These are phyloP conservation scores for Paraconiothyrium sp. DNA, from an alignment of 2,329 filamentous ascomycete genomes.

Conservation along the genomic window DNA sequence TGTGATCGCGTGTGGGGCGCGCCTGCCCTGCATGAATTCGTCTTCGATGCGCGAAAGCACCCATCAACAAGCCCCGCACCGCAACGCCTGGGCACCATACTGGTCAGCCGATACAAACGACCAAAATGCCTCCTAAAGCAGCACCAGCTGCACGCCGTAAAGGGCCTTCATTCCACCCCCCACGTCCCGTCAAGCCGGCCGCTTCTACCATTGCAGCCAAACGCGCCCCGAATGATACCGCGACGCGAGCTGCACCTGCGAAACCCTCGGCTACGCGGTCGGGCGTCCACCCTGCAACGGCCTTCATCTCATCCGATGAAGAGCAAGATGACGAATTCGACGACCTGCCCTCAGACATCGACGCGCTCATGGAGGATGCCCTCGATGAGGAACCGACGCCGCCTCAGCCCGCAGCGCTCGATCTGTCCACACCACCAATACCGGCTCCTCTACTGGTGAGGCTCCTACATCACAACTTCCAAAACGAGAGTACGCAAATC, in stretches of 20 bases:
- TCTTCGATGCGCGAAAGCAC: not conserved
- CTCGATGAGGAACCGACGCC: conserved; percentile 25
- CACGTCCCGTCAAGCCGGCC: conserved; percentile 43
- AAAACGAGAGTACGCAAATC: conserved; percentile 54
- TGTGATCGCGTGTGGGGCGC: conserved; percentile 17
- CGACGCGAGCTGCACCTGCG: conserved; percentile 30
- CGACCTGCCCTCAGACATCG: conserved; percentile 30
- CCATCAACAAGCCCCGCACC: conserved; percentile 5
- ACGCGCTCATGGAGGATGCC: conserved; percentile 41
- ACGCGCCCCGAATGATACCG: conserved; percentile 29
- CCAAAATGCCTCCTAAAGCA: conserved; percentile 40
- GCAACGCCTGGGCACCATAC: conserved; percentile 1
- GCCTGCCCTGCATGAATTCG: not conserved
- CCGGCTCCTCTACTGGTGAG: conserved; percentile 78
- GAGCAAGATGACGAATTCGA: conserved; percentile 35
- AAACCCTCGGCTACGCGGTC: conserved; percentile 36
- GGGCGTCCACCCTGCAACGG: conserved; percentile 33
- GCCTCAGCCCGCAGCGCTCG: conserved; percentile 21
- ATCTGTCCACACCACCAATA: conserved; percentile 58
- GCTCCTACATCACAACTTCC: conserved; percentile 82
- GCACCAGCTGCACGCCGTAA: conserved; percentile 34
- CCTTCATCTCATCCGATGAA: conserved; percentile 45
- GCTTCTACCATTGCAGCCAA: conserved; percentile 31
- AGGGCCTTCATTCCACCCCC: conserved; percentile 50
- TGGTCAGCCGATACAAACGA: not conserved